Evolutionary conservation across 495 filamentous ascomycete genomes (phyloP), one percentile per base, ranked within the genome.

Genomic region (Neurospora sp.): DNA sequence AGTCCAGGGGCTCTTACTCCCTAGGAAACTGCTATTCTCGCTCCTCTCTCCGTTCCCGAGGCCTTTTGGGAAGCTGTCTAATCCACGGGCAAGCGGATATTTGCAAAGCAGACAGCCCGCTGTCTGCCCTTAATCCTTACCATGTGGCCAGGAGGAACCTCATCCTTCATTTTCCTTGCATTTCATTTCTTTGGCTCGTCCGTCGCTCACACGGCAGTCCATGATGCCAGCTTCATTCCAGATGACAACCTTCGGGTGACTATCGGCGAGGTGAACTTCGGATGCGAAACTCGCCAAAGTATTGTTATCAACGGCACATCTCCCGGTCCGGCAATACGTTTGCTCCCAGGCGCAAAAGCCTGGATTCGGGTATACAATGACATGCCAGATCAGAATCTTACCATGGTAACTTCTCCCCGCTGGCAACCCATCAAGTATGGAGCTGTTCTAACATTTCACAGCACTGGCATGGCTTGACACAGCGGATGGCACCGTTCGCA

Each of bases 351-450:
- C 4, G 39, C 85, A 46, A 84, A 83, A 23, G 86, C 80, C 54
- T 90, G 87, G 87, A 85, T 90, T 75, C 79, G 88, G 62, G 88
- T 89, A 5, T 89, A 89, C 78, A 90, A 90, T 80, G 84, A 89
- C 74, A 86, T 90, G 79, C 8, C 72, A 5, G 79, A 86, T 72
- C 75, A 80, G 5, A 90, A 90, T 72, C 73, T 88, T 8, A 89
- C 87, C 46, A 87, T 90, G 81, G 88, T 87, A 83, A 46, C 60
- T 41, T 69, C 8, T 10, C 38, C 35, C 73, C 39, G 41, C 71
- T 5, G 39, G 38, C 10, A n/a, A 38, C 16, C 18, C 35, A 31
- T 10, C 31, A 42, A 69, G 6, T 37, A 42, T 69, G 41, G n/a
- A 54, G 42, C 44, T 39, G 14, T 31, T 77, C 70, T 80, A 31